Evolutionary conservation across 257 asterid genomes (phyloP), one percentile per base, ranked within the genome.

Genomic region (Catharanthus roseus): DNA sequence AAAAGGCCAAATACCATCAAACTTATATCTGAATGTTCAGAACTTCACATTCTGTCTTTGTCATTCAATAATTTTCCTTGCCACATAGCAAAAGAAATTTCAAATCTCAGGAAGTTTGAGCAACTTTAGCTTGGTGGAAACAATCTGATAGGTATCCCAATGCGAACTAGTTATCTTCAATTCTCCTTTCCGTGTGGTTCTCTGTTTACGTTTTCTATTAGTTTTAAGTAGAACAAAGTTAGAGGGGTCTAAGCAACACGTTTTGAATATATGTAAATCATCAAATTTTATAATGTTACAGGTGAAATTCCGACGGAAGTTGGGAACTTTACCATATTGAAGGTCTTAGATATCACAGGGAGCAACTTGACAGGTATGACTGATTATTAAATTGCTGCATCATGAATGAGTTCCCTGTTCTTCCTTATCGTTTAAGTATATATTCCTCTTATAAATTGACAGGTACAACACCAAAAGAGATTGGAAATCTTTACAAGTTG

Each of bases 381-480:
- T 26, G 6, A 26, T 34, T 36, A 3, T 47, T n/a, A n/a, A 0
- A 15, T 38, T 4, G 13, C 62, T 55, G 13, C 62, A 26, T 23
- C 31, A n/a, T 3, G 42, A 38, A 38, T 3, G 2, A 7, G 18
- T 55, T n/a, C 23, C 15, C 11, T 26, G 62, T 55, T 21, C 11
- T 2, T 44, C 50, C 50, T 11, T 6, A 55, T 55, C 23, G 62
- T 26, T 38, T 8, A 0, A 0, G 26, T 19, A 3, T 23, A 29
- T 33, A 19, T 49, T 39, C 23, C 42, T 24, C 10, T 19, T 23
- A 29, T 39, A 28, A 60, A 67, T 45, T 69, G 23, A 23, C 77
- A 81, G 87, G 85, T 31, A 31, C 45, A 13, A 74, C 77, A 56
- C 82, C 82, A 34, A 67, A 58, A 23, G 87, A 77, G 73, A 61